phyloP scores from a whole-genome alignment of 2,329 filamentous ascomycete genomes.

The Pyrenophora graminea region DNA sequence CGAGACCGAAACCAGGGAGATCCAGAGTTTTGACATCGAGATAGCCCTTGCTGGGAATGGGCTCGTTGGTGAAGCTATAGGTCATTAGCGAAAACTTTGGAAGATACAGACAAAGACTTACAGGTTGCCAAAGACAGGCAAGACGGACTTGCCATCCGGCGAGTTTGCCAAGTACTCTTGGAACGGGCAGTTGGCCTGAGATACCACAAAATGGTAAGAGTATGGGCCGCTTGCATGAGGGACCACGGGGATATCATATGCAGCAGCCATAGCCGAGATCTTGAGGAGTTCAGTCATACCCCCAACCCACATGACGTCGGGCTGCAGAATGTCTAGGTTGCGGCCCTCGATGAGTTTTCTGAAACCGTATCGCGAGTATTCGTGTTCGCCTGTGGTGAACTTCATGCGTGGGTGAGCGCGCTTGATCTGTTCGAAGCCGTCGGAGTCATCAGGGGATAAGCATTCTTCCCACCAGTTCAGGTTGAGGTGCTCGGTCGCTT shows the following conservation, averaged over 20 bases:
- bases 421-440: conserved; percentile 89
- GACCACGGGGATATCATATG: conserved; percentile 92
- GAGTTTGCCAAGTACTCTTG: conserved; percentile 96
- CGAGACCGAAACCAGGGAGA: conserved; percentile 88
- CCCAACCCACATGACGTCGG: conserved; percentile 97
- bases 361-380: conserved; percentile 93
- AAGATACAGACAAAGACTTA: conserved; percentile 63
- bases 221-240: conserved; percentile 94
- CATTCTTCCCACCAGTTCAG: conserved; percentile 99
- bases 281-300: conserved; percentile 90
- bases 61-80: conserved; percentile 13
- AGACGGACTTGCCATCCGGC: conserved; percentile 83
- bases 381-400: conserved; percentile 95
- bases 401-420: conserved; percentile 86
- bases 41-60: conserved; percentile 66
- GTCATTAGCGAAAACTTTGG: background rate
- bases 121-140: conserved; percentile 90
- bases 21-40: conserved; percentile 79
- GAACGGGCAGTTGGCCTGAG: conserved; percentile 90
- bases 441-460: conserved; percentile 85
- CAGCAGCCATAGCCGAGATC: conserved; percentile 83
- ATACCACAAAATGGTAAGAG: conserved; percentile 94
- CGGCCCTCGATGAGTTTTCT: conserved; percentile 89
- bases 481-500: conserved; percentile 78
- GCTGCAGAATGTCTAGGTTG: conserved; percentile 92